Evolutionary conservation across 306 rosid genomes (phyloP), one percentile per base, ranked within the genome.

Genomic region (Cucurbita pepo): DNA sequence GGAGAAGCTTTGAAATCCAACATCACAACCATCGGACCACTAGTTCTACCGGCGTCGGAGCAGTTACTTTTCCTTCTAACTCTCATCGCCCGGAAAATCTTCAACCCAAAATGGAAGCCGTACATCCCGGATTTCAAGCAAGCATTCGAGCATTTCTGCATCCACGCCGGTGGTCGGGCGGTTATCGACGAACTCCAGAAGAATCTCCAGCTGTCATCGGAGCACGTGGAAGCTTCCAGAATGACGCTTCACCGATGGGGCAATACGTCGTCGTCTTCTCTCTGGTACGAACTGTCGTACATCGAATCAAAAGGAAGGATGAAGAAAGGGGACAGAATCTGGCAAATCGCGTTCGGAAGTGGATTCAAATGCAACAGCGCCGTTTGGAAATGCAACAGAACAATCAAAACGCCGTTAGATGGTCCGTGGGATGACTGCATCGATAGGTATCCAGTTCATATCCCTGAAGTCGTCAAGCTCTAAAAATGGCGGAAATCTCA

Each of bases 331-430:
- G 90, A 93, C 5, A 81, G 98, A 52, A 84, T 93, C 1, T 93
- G 98, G 98, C 98, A 93, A 82, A 93, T 93, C 9, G 98, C 96
- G 0, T 90, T 92, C 25, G 97, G 97, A 1, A 92, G 97, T 43
- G 97, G 97, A 0, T 93, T 93, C 36, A 93, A 93, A 72, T 93
- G 98, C 75, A 93, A 93, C 85, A 88, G 96, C 30, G 98, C 98
- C 0, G 97, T 93, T 15, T 93, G 97, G 98, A 88, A 90, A 54
- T 90, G 96, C 45, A 93, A 93, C 81, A 79, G 77, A 38, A 84
- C 22, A 16, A 91, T 94, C 52, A 88, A 89, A 53, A 76, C 85
- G 0, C 81, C 90, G 0, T 0, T 53, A 0, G 91, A 91, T 75
- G 90, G 92, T 8, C 92, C 99, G 6, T 94, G 99, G 99, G 45